These are phyloP conservation scores for Hypoxylon sp. DNA, from an alignment of 2,329 filamentous ascomycete species.

Conservation along the genomic window DNA sequence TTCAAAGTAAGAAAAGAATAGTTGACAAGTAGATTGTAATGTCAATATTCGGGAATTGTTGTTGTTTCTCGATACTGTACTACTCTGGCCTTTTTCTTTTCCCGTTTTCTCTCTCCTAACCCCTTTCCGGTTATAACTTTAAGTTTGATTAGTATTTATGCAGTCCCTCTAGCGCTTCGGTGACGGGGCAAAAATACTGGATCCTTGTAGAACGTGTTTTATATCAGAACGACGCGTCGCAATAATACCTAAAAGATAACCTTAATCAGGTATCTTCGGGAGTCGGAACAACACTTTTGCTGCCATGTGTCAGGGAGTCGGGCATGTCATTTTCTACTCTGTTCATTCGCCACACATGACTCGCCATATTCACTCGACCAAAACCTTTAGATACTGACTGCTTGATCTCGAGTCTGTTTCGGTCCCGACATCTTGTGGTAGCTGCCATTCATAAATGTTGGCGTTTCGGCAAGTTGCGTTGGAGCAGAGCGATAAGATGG, in stretches of 20 bases:
- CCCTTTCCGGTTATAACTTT: slow-evolving; percentile 29
- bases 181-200: slow-evolving; percentile 29
- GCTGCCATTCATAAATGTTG: too few relatives aligned
- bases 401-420: too few relatives aligned
- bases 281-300: slow-evolving; percentile 7
- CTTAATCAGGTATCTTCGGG: slow-evolving; percentile 19
- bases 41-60: slow-evolving; percentile 24
- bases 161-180: slow-evolving; percentile 28
- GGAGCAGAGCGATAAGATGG: too few relatives aligned
- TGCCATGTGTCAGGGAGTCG: neutral
- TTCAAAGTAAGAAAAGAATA: slow-evolving; percentile 27
- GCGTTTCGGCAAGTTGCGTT: too few relatives aligned
- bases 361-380: too few relatives aligned
- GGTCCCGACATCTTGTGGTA: too few relatives aligned
- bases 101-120: slow-evolving; percentile 20
- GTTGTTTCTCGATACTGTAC: slow-evolving; percentile 12
- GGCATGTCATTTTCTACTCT: too few relatives aligned
- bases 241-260: slow-evolving; percentile 32
- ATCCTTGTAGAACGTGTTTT: slow-evolving; percentile 41
- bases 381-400: too few relatives aligned
- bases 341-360: too few relatives aligned
- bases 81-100: slow-evolving; percentile 12
- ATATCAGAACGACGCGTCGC: slow-evolving; percentile 36
- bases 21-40: slow-evolving; percentile 3
- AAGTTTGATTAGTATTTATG: slow-evolving; percentile 42